Evolutionary conservation across 306 rosid genomes (phyloP).

Genomic region (Echinosophora koreensis): DNA sequence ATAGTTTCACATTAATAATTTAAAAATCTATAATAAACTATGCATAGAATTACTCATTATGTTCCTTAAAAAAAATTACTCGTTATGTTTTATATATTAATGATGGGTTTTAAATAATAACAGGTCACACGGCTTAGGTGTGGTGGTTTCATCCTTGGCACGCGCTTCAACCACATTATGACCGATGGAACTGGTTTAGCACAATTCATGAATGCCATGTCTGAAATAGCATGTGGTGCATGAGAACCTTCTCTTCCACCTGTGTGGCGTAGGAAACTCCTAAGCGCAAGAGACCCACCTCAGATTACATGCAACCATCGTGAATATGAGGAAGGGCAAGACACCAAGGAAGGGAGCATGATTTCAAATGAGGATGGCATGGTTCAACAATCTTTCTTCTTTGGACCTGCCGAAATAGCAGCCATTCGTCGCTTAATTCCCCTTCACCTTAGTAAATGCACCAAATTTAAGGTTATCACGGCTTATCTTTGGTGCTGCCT

Average conservation of each 20-base stretch:
- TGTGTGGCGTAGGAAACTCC: conserved; percentile 39
- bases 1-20: too few species aligned
- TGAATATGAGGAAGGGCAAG: conserved; percentile 13
- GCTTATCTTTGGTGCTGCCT: conserved; percentile 38
- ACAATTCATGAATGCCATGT: conserved; percentile 17
- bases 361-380: background rate
- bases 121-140: conserved; percentile 47
- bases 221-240: conserved; percentile 32
- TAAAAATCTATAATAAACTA: too few species aligned
- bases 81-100: too few species aligned
- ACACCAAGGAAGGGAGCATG: background rate
- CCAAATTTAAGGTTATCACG: conserved; percentile 22
- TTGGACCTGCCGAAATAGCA: conserved; percentile 15
- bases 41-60: too few species aligned
- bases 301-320: conserved; percentile 40
- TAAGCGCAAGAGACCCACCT: conserved; percentile 37
- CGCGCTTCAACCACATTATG: conserved; percentile 23
- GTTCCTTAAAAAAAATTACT: too few species aligned
- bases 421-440: background rate
- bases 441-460: background rate
- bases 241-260: conserved; percentile 39
- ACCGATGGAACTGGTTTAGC: background rate
- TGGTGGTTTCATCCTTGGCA: conserved; percentile 37
- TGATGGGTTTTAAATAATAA: background rate
- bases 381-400: conserved; percentile 9